Percentiles rank a stretch among this genome's conserved stretches.
Evolutionary conservation across 192 early-diverging fungal species (phyloP).

Genomic region (Coemansia javaensis): DNA sequence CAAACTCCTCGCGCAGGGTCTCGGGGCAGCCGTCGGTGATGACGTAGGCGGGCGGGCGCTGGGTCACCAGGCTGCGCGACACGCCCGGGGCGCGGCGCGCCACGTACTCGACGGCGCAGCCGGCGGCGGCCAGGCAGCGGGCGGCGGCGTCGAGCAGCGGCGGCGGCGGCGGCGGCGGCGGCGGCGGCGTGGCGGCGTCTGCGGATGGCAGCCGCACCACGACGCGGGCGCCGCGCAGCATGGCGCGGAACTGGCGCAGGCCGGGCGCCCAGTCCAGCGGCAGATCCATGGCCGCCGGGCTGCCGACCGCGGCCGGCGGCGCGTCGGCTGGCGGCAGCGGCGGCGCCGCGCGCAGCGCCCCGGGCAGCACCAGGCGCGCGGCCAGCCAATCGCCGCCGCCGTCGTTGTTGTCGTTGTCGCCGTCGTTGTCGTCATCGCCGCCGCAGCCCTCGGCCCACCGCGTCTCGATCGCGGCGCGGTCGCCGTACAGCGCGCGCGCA

Average conservation of each 20-base stretch:
- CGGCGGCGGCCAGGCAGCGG: slow-evolving; percentile 12
- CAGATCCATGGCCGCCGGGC: slow-evolving; percentile 12
- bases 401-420: neutral
- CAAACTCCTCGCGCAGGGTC: slow-evolving; percentile 29
- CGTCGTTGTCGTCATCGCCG: neutral
- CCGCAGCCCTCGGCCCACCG: neutral
- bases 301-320: slow-evolving; percentile 13
- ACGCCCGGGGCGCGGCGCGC: slow-evolving; percentile 20
- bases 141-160: slow-evolving; percentile 13
- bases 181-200: too few relatives aligned
- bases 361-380: slow-evolving; percentile 9
- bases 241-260: slow-evolving; percentile 27
- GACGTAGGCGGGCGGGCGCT: slow-evolving; percentile 35
- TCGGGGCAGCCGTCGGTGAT: slow-evolving; percentile 28
- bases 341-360: slow-evolving; percentile 3
- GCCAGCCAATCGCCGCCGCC: slow-evolving; percentile 18
- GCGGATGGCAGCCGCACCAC: slow-evolving; percentile 9
- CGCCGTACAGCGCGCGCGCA: neutral
- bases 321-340: neutral
- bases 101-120: slow-evolving; percentile 27
- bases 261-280: slow-evolving; percentile 8
- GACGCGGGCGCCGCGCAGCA: slow-evolving; percentile 36
- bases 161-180: too few relatives aligned
- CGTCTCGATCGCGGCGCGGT: neutral
- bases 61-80: slow-evolving; percentile 22